Conservation (phyloP, 306 rosid genomes). For the Pachyrhizus erosus region DNA sequence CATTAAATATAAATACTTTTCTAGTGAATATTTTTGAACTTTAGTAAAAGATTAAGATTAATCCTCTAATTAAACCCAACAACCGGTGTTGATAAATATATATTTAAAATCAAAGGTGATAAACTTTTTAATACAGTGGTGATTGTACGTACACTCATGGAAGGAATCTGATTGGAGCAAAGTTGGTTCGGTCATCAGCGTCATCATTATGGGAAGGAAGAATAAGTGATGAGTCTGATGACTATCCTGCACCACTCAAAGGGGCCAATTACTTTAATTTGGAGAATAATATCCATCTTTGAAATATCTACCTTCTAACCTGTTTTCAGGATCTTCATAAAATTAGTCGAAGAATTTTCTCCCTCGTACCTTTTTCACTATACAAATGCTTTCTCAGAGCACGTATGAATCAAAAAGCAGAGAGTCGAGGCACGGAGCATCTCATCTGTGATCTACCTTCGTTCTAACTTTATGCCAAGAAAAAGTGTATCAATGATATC, state of each 20-base stretch:
- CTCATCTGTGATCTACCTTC: conserved; percentile 38
- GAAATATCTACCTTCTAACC: conserved; percentile 39
- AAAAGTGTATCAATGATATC: conserved; percentile 27
- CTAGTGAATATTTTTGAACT: too few relatives aligned
- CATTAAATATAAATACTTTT: too few relatives aligned
- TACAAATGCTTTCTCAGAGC: conserved; percentile 22
- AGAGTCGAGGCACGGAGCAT: conserved; percentile 36
- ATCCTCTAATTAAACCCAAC: too few relatives aligned
- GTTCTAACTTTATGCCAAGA: conserved; percentile 33
- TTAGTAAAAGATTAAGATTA: too few relatives aligned
- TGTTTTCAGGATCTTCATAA: conserved; percentile 33
- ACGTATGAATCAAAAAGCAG: conserved; percentile 22
- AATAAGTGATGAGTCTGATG: conserved; percentile 35
- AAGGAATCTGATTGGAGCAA: conserved; percentile 41
- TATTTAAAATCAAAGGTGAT: background rate
- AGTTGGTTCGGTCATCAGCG: conserved; percentile 29
- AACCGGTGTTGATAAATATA: too few relatives aligned
- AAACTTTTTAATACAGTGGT: background rate
- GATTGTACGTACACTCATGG: conserved; percentile 38
- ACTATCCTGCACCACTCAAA: conserved; percentile 49
- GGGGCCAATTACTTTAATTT: conserved; percentile 39
- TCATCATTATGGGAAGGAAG: conserved; percentile 44
- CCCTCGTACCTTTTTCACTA: conserved; percentile 12
- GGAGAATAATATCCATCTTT: conserved; percentile 36
- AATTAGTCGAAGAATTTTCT: conserved; percentile 40